A percentile compares a stretch with the other conserved stretches of the same genome.
These are phyloP conservation scores for Puccinia horiana DNA, from an alignment of 1,284 basidiomycete genomes.

Conservation along the genomic window DNA sequence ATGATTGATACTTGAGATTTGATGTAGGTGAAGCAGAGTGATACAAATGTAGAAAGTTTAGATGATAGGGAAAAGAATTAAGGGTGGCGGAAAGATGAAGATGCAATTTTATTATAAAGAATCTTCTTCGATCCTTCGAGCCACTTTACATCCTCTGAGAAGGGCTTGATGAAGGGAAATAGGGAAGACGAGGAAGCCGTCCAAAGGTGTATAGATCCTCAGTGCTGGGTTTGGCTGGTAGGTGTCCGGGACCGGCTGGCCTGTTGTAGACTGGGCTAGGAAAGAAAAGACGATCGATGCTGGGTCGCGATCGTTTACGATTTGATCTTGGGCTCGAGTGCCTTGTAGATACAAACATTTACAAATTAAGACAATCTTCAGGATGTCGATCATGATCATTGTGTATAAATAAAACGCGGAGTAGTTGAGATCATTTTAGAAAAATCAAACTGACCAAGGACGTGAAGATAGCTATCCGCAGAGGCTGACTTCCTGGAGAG, in stretches of 20 bases:
- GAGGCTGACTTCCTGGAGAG: not conserved
- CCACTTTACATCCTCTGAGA: constrained; percentile 14
- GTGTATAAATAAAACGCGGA: not conserved
- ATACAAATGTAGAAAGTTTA: no score
- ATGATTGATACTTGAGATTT: no score
- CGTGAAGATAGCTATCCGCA: constrained; percentile 38
- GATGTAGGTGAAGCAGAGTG: no score
- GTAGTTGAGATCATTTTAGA: not conserved
- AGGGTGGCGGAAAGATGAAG: not conserved
- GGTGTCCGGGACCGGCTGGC: constrained; percentile 30
- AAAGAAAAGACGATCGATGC: constrained; percentile 46
- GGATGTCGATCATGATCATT: not conserved
- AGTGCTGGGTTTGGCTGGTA: constrained; percentile 35
- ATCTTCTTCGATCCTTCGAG: constrained; percentile 26
- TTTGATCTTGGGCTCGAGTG: constrained; percentile 10
- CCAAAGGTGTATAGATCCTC: constrained; percentile 30
- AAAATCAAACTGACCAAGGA: constrained; percentile 25
- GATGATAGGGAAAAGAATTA: not conserved
- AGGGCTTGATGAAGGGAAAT: constrained; percentile 12
- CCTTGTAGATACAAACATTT: not conserved
- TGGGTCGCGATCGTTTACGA: constrained; percentile 24
- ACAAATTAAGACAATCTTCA: not conserved
- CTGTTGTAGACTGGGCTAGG: constrained; percentile 3
- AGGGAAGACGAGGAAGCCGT: constrained; percentile 46
- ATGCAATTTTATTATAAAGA: not conserved